These are phyloP conservation scores for Candida tetrigidarum DNA, from an alignment of 1,139 yeast species.

Conservation along the genomic window DNA sequence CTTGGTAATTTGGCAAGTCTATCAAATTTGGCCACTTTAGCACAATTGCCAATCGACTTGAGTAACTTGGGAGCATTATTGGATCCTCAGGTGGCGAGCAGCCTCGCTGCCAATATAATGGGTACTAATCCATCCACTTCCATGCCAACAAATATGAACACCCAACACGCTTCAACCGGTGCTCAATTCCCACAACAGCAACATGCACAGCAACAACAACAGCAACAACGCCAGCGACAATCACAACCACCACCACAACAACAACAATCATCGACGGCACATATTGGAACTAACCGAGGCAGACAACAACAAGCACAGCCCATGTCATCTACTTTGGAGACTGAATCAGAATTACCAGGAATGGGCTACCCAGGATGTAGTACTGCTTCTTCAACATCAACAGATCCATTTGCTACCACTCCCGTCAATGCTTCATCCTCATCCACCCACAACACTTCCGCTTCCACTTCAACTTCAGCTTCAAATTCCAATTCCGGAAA, in stretches of 20 bases:
- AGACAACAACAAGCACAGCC: background rate
- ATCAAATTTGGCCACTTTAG: conserved; percentile 47
- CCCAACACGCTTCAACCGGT: no score
- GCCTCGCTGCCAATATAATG: conserved; percentile 6
- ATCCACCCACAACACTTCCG: background rate
- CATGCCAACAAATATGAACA: conserved; percentile 3
- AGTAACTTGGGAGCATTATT: conserved; percentile 38
- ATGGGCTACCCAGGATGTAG: conserved; percentile 3
- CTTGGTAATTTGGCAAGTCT: conserved; percentile 46
- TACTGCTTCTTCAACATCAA: background rate
- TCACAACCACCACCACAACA: conserved; percentile 7
- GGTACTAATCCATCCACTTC: conserved; percentile 8
- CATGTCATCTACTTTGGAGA: background rate
- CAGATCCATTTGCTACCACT: background rate
- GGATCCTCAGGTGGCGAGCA: conserved; percentile 24
- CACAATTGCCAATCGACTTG: conserved; percentile 48
- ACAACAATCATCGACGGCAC: background rate
- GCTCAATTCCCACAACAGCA: background rate
- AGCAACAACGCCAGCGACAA: conserved; percentile 15
- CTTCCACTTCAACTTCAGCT: background rate
- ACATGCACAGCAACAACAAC: conserved; percentile 6
- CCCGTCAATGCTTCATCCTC: background rate
- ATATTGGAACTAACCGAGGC: background rate
- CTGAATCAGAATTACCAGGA: background rate
- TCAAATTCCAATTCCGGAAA: no score